These are phyloP conservation scores for Cyberlindnera mycetangii DNA, from an alignment of 805 yeast genomes.

Conservation along the genomic window DNA sequence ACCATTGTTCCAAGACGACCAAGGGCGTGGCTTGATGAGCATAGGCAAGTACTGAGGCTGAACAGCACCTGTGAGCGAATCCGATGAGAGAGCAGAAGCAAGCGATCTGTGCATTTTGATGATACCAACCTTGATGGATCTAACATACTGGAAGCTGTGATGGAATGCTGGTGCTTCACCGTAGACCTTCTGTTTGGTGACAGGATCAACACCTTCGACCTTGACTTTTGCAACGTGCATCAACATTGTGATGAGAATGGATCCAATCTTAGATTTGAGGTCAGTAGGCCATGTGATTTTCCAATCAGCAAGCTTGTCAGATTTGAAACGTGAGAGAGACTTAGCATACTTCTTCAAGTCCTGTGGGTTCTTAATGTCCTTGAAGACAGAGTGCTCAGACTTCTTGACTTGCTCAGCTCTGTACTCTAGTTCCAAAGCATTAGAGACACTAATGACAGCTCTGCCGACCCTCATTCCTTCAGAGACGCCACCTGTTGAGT, in stretches of 20 bases:
- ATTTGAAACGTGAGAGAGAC: constrained; percentile 32
- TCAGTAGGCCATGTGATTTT: constrained; percentile 53
- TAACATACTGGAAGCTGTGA: constrained; percentile 79
- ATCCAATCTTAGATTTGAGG: constrained; percentile 72
- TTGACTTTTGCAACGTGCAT: constrained; percentile 80
- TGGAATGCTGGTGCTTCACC: constrained; percentile 88
- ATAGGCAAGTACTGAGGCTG: constrained; percentile 91
- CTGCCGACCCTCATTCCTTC: constrained; percentile 85
- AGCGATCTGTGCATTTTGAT: constrained; percentile 71
- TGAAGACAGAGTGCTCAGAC: constrained; percentile 53
- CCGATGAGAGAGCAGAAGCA: constrained; percentile 63
- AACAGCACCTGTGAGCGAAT: constrained; percentile 57
- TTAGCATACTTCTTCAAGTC: constrained; percentile 26
- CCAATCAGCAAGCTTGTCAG: constrained; percentile 34
- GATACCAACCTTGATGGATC: constrained; percentile 80
- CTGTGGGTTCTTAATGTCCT: constrained; percentile 43
- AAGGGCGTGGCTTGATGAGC: constrained; percentile 86
- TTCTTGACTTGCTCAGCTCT: constrained; percentile 63
- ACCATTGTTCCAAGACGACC: constrained; percentile 81
- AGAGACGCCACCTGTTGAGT: constrained; percentile 68
- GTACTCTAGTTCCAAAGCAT: constrained; percentile 81
- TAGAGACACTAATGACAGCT: constrained; percentile 78
- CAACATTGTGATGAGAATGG: constrained; percentile 68
- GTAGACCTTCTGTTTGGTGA: constrained; percentile 59
- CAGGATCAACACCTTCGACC: constrained; percentile 79